Evolutionary conservation across 441 rosid species (phyloP).

Genomic region (Jatropha podagrica): DNA sequence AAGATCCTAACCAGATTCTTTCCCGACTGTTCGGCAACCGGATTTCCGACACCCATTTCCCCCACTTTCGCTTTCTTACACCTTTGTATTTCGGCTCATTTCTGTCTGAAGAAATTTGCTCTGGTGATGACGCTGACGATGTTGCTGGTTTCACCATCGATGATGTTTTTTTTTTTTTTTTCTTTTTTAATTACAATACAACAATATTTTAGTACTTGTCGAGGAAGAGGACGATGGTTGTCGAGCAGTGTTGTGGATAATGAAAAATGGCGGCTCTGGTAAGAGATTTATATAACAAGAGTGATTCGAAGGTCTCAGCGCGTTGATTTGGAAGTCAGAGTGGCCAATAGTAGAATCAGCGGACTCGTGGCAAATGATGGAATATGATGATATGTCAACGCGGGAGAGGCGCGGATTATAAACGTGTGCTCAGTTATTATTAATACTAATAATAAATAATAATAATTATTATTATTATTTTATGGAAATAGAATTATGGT

Average conservation of each 20-base stretch:
- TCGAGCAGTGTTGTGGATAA: background rate
- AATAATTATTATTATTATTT: too few species aligned
- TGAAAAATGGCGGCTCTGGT: conserved; percentile 31
- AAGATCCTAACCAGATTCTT: conserved; percentile 87
- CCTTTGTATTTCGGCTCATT: conserved; percentile 60
- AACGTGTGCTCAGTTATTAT: background rate
- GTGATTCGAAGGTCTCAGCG: conserved; percentile 18
- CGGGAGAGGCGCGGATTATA: conserved; percentile 11
- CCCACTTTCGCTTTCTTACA: conserved; percentile 88
- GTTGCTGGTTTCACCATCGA: background rate
- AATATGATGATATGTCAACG: background rate
- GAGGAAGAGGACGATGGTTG: background rate
- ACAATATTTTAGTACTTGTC: background rate
- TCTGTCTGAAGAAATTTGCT: conserved; percentile 2
- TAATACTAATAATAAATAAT: background rate
- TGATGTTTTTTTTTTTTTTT: background rate
- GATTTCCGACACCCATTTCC: conserved; percentile 92
- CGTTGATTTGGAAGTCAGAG: conserved; percentile 23
- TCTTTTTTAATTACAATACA: background rate
- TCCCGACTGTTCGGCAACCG: conserved; percentile 87
- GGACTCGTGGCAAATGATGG: conserved; percentile 10
- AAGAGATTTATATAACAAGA: conserved; percentile 12
- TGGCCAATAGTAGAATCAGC: background rate
- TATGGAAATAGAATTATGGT: background rate
- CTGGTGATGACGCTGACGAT: background rate